These are phyloP conservation scores for Aspergillus phoenicis DNA, from an alignment of 2,329 filamentous ascomycete species.

Conservation along the genomic window DNA sequence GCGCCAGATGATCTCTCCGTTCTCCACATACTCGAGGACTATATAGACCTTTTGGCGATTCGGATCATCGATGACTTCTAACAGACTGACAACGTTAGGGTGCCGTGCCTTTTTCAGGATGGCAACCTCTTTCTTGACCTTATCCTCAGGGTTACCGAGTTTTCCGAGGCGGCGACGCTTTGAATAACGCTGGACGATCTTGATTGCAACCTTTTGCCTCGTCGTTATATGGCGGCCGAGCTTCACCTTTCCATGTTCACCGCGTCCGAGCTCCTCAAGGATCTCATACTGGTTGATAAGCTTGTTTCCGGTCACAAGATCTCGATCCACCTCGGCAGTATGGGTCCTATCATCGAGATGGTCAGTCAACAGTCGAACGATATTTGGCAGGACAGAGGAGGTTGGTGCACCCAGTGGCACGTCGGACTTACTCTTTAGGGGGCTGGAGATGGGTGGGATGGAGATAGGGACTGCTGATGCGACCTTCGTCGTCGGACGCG, in stretches of 20 bases:
- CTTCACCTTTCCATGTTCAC: conserved; percentile 97
- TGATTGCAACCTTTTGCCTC: conserved; percentile 86
- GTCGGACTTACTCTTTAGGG: conserved; percentile 69
- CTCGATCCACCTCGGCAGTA: conserved; percentile 86
- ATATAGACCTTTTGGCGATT: conserved; percentile 98
- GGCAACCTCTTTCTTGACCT: conserved; percentile 92
- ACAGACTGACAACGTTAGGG: conserved; percentile 90
- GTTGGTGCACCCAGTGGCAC: not conserved
- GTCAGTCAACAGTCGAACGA: conserved; percentile 1
- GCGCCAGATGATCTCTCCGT: conserved; percentile 92
- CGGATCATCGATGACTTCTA: conserved; percentile 97
- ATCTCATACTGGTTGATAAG: conserved; percentile 98
- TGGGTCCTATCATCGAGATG: conserved; percentile 64
- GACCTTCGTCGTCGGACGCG: conserved; percentile 41
- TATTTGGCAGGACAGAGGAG: not conserved
- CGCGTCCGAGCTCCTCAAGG: conserved; percentile 91
- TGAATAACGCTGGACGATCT: conserved; percentile 95
- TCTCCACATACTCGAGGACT: conserved; percentile 90
- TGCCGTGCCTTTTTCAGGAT: conserved; percentile 98
- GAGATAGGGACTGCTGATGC: conserved; percentile 61
- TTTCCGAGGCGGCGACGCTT: conserved; percentile 88
- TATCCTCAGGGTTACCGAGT: conserved; percentile 66
- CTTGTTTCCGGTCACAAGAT: conserved; percentile 87
- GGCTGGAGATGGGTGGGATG: conserved; percentile 72
- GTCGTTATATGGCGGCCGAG: conserved; percentile 79